Evolutionary conservation across 2,329 filamentous ascomycete genomes (phyloP), one percentile per base, ranked within the genome.

Genomic region (Pezizomycotina sp.): DNA sequence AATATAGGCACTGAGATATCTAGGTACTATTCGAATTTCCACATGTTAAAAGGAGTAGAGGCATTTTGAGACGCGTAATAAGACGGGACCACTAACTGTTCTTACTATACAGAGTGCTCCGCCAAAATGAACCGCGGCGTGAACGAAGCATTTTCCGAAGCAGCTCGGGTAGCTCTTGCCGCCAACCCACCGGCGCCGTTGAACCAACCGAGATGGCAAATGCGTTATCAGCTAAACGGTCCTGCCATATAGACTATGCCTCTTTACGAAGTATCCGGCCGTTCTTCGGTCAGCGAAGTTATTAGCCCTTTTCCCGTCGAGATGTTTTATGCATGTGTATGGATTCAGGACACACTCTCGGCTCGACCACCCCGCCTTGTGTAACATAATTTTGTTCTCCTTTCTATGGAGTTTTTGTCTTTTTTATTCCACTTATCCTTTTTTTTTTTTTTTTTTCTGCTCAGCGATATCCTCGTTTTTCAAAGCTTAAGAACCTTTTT

Each of bases 101-200:
- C 12, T 20, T n/a, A 8, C 22, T 23, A 6, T n/a, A 28, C 52
- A 76, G 89, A 98, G 66, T 98, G 89, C 65, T 95, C 89, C 23
- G 89, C 89, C 38, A 95, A 95, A 74, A 77, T 84, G 61, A 98
- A 98, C 60, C 73, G 89, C 32, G 89, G 89, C 43, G 91, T 98
- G 54, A 93, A 95, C 60, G 89, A 98, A 60, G 89, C 89, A 27
- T 98, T 98, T 55, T 95, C 89, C 25, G 89, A 98, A 63, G 89
- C 89, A 25, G 86, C 89, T 15, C 77, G 91, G 53, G 89, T 98
- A 22, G 89, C 89, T 9, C 65, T 98, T 37, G 73, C 71, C 48
- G 71, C 77, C 38, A 74, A 69, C 60, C 69, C 71, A 51, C 70
- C 70, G 66, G 69, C 2, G 54, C 52, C 10, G n/a, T n/a, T n/a